Percentiles rank a stretch among this genome's conserved stretches.
These are phyloP conservation scores for Cornus florida DNA, from an alignment of 148 eudicot species.

Conservation along the genomic window DNA sequence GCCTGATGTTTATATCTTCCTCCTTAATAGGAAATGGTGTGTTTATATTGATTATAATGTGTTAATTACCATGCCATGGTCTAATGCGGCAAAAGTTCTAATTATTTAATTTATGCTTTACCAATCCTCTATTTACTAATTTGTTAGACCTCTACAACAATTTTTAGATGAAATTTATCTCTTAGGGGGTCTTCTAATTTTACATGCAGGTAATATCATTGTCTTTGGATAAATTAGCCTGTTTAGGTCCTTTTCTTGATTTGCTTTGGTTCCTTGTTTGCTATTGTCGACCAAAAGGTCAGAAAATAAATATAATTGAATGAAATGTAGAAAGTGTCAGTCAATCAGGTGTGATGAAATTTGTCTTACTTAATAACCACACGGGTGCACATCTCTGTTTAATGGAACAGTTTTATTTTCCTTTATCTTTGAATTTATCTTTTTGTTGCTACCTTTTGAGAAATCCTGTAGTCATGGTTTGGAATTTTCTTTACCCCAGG, in stretches of 20 bases:
- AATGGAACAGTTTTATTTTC: background rate
- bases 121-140: background rate
- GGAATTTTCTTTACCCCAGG: too few relatives aligned
- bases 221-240: background rate
- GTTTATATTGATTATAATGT: too few relatives aligned
- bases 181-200: background rate
- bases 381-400: background rate
- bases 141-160: background rate
- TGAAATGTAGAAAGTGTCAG: background rate
- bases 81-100: too few relatives aligned
- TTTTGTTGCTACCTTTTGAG: background rate
- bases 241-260: too few relatives aligned
- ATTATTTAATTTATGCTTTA: background rate
- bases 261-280: background rate
- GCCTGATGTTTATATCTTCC: too few relatives aligned
- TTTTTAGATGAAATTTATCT: too few relatives aligned
- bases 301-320: background rate
- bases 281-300: background rate
- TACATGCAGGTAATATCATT: background rate
- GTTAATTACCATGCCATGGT: too few relatives aligned
- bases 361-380: background rate
- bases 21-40: too few relatives aligned
- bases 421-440: background rate
- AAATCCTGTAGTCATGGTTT: background rate
- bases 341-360: background rate